These are phyloP conservation scores for Fomitopsis betulina DNA, from an alignment of 1,284 basidiomycete species.

Conservation along the genomic window DNA sequence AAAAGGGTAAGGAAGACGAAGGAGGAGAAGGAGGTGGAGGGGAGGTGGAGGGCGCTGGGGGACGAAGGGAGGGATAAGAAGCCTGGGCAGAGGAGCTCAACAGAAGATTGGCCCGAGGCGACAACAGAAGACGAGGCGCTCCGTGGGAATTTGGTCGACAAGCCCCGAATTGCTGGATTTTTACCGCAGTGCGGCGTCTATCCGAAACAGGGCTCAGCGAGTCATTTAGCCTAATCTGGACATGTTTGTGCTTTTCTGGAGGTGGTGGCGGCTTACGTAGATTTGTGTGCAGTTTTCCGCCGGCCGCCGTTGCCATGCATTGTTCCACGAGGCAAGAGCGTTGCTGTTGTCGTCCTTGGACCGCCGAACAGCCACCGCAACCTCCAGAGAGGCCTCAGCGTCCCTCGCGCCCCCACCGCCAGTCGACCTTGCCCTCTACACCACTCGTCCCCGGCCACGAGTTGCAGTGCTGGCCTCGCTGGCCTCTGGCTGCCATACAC, in stretches of 20 bases:
- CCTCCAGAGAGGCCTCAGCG: background rate
- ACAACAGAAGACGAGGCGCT: conserved; percentile 20
- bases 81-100: conserved; percentile 16
- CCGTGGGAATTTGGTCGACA: conserved; percentile 20
- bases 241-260: conserved; percentile 4
- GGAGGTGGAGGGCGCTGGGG: conserved; percentile 11
- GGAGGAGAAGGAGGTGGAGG: conserved; percentile 10
- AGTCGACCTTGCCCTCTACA: background rate
- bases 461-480: background rate
- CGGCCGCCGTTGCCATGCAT: conserved; percentile 2
- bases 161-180: conserved; percentile 15
- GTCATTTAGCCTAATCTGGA: conserved; percentile 19
- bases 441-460: background rate
- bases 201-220: conserved; percentile 20
- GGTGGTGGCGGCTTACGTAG: background rate
- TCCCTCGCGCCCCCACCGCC: background rate
- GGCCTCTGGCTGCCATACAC: background rate
- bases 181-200: conserved; percentile 16
- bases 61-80: conserved; percentile 14
- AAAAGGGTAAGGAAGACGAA: conserved; percentile 10
- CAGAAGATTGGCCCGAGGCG: conserved; percentile 22
- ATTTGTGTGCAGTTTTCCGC: background rate
- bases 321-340: conserved; percentile 1
- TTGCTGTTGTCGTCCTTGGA: background rate
- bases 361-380: background rate